A percentile compares a stretch with the other conserved stretches of the same genome.
These are phyloP conservation scores for Pezicula neosporulosa DNA, from an alignment of 2,329 filamentous ascomycete genomes.

Conservation along the genomic window DNA sequence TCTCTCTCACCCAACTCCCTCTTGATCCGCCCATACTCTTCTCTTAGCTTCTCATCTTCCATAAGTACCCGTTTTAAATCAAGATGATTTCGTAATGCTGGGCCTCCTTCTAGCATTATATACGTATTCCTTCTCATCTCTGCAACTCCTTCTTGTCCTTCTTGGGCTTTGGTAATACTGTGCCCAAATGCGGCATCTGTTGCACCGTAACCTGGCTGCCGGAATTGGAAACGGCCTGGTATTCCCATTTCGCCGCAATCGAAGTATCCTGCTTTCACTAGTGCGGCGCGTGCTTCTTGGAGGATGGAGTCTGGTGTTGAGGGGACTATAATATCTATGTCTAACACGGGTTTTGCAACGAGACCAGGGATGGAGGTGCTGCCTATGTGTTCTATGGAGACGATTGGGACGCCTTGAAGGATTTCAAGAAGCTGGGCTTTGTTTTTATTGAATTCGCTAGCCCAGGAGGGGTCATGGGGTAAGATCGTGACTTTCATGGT, in stretches of 20 bases:
- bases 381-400: conserved; percentile 41
- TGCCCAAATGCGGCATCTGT: not conserved
- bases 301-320: conserved; percentile 22
- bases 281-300: conserved; percentile 16
- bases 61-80: conserved; percentile 32
- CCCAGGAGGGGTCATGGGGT: conserved; percentile 14
- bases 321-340: conserved; percentile 45
- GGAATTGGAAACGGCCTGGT: conserved; percentile 30
- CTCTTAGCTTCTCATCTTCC: conserved; percentile 25
- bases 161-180: not conserved
- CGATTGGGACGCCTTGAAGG: conserved; percentile 7
- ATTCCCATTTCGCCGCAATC: conserved; percentile 34
- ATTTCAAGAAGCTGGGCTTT: conserved; percentile 5
- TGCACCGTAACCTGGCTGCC: conserved; percentile 19
- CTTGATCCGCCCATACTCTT: conserved; percentile 21
- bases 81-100: conserved; percentile 33
- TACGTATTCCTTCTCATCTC: conserved; percentile 32
- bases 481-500: conserved; percentile 12
- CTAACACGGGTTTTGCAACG: conserved; percentile 48
- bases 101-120: conserved; percentile 30
- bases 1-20: conserved; percentile 8
- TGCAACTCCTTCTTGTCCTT: too few relatives aligned
- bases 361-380: conserved; percentile 47
- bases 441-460: conserved; percentile 6
- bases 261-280: conserved; percentile 29